Conservation (phyloP, 805 yeast genomes). For the Starmerella powellii region DNA sequence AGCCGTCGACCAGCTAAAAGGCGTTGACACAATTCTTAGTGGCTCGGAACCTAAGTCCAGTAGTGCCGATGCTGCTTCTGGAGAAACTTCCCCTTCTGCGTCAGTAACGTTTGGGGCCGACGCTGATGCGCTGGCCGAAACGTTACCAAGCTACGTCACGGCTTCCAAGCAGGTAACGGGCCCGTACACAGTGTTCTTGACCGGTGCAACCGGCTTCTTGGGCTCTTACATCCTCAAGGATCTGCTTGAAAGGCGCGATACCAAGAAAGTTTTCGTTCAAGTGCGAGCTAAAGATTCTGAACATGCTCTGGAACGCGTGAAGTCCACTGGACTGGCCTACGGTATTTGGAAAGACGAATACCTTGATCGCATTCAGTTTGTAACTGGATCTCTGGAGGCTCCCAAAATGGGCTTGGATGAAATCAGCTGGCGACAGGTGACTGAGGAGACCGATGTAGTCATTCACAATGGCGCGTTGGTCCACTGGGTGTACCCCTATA, state of each 20-base stretch:
- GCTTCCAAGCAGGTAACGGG: conserved; percentile 32
- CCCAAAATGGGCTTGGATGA: conserved; percentile 58
- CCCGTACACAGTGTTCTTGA: conserved; percentile 56
- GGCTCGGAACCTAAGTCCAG: conserved; percentile 9
- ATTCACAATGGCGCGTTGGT: conserved; percentile 97
- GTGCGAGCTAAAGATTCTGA: conserved; percentile 68
- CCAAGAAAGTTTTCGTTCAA: conserved; percentile 62
- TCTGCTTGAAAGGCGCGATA: conserved; percentile 46
- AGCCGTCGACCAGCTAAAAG: conserved; percentile 49
- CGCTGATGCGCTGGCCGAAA: conserved; percentile 43
- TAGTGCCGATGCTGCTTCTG: conserved; percentile 25
- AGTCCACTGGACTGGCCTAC: conserved; percentile 63
- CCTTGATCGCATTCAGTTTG: conserved; percentile 48
- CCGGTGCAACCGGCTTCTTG: conserved; percentile 94
- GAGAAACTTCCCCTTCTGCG: conserved; percentile 24
- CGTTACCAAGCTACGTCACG: conserved; percentile 38
- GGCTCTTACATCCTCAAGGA: conserved; percentile 83
- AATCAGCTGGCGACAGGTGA: conserved; percentile 45
- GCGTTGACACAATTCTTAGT: conserved; percentile 28
- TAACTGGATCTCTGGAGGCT: conserved; percentile 69
- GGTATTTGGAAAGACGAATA: conserved; percentile 66
- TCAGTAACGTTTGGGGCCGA: conserved; percentile 68
- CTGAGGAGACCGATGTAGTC: conserved; percentile 58
- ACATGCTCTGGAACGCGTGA: conserved; percentile 66
- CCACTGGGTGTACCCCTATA: conserved; percentile 96